Conservation (phyloP, 2,329 filamentous ascomycete genomes). For the Ophiocordyceps polyrhachis-furcata region DNA sequence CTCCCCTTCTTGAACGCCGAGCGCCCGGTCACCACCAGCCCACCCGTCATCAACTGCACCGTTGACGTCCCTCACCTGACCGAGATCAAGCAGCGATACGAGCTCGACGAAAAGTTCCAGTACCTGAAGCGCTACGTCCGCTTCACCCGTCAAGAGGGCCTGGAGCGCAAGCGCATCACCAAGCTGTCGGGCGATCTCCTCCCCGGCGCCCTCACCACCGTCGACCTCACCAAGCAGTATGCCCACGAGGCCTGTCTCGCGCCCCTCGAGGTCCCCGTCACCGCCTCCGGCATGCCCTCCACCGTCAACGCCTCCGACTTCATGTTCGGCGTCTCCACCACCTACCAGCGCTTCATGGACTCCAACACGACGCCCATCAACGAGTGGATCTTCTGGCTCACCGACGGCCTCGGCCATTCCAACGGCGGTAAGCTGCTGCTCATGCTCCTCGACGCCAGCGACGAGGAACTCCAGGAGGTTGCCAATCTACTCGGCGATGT, state of each 20-base stretch:
- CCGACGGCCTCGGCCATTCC: constrained; percentile 32
- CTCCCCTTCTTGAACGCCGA: constrained; percentile 3
- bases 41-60: constrained; percentile 27
- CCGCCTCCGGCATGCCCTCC: constrained; percentile 28
- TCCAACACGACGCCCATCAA: constrained; percentile 31
- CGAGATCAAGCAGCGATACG: constrained; percentile 25
- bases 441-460: constrained; percentile 31
- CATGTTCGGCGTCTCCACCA: constrained; percentile 41
- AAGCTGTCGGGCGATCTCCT: constrained; percentile 28
- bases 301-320: constrained; percentile 36
- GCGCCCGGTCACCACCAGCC: constrained; percentile 4
- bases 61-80: constrained; percentile 27
- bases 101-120: constrained; percentile 30
- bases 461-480: constrained; percentile 30
- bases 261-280: constrained; percentile 31
- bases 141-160: constrained; percentile 26
- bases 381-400: constrained; percentile 43
- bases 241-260: constrained; percentile 23
- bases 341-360: constrained; percentile 34
- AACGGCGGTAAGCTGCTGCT: constrained; percentile 39
- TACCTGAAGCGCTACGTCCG: constrained; percentile 37
- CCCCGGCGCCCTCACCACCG: constrained; percentile 25
- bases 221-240: constrained; percentile 26
- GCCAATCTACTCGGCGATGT: constrained; percentile 24
- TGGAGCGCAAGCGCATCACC: constrained; percentile 32